These are phyloP conservation scores for Colletotrichum sp. DNA, from an alignment of 2,329 filamentous ascomycete species.

Conservation along the genomic window DNA sequence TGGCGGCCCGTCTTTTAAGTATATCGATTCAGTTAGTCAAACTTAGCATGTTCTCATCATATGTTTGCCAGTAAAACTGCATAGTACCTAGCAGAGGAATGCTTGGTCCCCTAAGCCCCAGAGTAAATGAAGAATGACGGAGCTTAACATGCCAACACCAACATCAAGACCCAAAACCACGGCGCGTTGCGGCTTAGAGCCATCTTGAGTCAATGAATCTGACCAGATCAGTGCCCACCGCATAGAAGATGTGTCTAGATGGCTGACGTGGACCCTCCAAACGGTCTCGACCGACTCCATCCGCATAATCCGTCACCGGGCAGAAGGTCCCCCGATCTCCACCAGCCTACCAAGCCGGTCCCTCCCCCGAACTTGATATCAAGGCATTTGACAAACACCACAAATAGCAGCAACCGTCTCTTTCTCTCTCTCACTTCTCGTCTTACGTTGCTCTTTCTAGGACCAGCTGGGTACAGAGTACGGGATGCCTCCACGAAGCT, in stretches of 20 bases:
- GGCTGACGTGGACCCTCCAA: neutral
- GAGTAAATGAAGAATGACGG: neutral
- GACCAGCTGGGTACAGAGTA: neutral
- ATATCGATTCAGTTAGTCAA: neutral
- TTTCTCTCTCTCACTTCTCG: neutral
- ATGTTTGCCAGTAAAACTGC: neutral
- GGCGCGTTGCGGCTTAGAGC: neutral
- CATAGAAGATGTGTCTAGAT: neutral
- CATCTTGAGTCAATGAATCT: neutral
- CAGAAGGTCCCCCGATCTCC: neutral
- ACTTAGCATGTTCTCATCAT: neutral
- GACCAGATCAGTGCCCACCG: neutral
- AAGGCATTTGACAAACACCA: neutral
- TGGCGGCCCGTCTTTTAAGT: neutral
- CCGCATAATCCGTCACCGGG: conserved; percentile 1
- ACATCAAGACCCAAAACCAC: neutral
- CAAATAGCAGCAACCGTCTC: conserved; percentile 2
- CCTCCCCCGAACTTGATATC: neutral
- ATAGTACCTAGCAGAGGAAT: neutral
- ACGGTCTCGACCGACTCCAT: conserved; percentile 10
- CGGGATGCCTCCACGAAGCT: neutral
- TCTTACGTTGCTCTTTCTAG: neutral
- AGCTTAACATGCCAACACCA: neutral
- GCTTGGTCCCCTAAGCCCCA: no score
- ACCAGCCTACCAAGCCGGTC: neutral